phyloP scores from a whole-genome alignment of 2,329 filamentous ascomycete genomes.

The Bipolaris cookei region DNA sequence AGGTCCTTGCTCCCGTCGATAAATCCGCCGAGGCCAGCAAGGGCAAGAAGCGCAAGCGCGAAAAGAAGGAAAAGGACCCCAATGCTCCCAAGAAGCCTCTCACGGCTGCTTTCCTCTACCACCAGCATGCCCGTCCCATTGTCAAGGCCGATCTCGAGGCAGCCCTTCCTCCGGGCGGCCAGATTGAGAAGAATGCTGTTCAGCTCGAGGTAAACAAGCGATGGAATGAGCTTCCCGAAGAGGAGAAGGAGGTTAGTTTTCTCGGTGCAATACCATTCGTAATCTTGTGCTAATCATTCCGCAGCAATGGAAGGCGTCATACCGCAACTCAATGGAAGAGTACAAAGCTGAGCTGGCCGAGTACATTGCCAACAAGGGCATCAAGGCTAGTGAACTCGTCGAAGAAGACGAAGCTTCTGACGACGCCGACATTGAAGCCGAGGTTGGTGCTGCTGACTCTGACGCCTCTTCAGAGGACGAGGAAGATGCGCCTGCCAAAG shows the following conservation, averaged over 20 bases:
- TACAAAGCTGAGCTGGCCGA: slow-evolving; percentile 63
- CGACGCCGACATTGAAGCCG: slow-evolving; percentile 42
- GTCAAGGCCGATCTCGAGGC: slow-evolving; percentile 70
- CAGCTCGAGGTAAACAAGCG: slow-evolving; percentile 84
- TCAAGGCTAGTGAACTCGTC: slow-evolving; percentile 52
- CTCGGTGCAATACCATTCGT: background rate
- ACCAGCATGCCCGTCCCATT: slow-evolving; percentile 82
- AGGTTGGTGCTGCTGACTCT: slow-evolving; percentile 46
- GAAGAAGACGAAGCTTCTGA: slow-evolving; percentile 44
- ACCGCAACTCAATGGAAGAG: slow-evolving; percentile 58
- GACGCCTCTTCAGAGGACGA: slow-evolving; percentile 50
- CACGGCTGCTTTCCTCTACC: slow-evolving; percentile 94
- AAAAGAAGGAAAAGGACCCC: slow-evolving; percentile 77
- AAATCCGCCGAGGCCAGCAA: slow-evolving; percentile 26
- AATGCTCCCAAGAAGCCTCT: slow-evolving; percentile 93
- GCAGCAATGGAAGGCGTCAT: slow-evolving; percentile 56
- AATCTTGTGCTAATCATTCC: background rate
- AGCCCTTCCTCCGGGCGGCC: slow-evolving; percentile 64
- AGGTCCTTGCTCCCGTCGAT: slow-evolving; percentile 24
- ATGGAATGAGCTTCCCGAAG: slow-evolving; percentile 78
- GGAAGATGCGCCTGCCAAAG: slow-evolving; percentile 43
- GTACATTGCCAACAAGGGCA: slow-evolving; percentile 59
- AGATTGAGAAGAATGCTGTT: slow-evolving; percentile 82
- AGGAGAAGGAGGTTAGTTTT: slow-evolving; percentile 70
- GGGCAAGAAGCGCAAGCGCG: slow-evolving; percentile 76